Conservation (phyloP, 805 yeast genomes). For the Schizosaccharomyces japonicus region DNA sequence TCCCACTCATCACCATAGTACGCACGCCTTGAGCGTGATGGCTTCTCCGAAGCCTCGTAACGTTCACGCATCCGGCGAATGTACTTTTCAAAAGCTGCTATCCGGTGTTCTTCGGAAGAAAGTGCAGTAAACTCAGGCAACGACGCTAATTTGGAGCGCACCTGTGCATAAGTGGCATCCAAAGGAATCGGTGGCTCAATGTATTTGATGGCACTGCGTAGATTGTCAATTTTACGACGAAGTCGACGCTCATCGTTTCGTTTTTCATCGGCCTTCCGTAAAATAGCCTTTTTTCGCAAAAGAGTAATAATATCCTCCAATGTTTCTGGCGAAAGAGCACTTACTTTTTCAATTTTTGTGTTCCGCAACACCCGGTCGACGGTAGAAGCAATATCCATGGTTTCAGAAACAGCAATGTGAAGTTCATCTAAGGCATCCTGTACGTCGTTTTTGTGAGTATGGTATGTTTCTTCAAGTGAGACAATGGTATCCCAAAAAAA, state of each 20-base stretch:
- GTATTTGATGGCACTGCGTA: slow-evolving; percentile 14
- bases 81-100: slow-evolving; percentile 18
- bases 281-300: slow-evolving; percentile 8
- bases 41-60: slow-evolving; percentile 7
- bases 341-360: slow-evolving; percentile 6
- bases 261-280: slow-evolving; percentile 13
- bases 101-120: slow-evolving; percentile 15
- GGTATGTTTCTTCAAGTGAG: slow-evolving; percentile 30
- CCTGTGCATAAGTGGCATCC: slow-evolving; percentile 20
- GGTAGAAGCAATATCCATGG: slow-evolving; percentile 11
- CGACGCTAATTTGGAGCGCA: slow-evolving; percentile 14
- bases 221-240: slow-evolving; percentile 15
- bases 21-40: slow-evolving; percentile 6
- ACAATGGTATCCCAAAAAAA: slow-evolving; percentile 53
- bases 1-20: slow-evolving; percentile 4
- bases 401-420: slow-evolving; percentile 13
- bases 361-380: slow-evolving; percentile 11
- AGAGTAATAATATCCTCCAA: slow-evolving; percentile 6
- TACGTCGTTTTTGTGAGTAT: slow-evolving; percentile 35
- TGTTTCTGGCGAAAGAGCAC: slow-evolving; percentile 8
- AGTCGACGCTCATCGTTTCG: slow-evolving; percentile 13
- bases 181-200: slow-evolving; percentile 15
- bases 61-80: slow-evolving; percentile 14
- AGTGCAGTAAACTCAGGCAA: slow-evolving; percentile 19
- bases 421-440: slow-evolving; percentile 25